Evolutionary conservation across 2,329 filamentous ascomycete species (phyloP).

Genomic region (Penicillium thymicola): DNA sequence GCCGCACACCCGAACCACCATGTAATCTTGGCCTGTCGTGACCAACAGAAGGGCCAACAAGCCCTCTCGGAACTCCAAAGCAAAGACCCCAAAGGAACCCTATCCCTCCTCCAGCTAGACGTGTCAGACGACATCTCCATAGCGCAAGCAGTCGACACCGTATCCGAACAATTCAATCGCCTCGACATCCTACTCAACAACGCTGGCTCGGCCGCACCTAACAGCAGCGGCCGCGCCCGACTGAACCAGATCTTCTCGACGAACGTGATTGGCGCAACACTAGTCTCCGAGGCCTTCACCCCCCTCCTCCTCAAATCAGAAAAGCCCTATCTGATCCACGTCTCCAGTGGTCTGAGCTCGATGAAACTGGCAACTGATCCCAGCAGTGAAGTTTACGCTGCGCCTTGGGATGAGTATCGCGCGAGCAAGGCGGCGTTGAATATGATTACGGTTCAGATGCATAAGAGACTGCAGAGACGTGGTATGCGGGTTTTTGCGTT

Average conservation of each 20-base stretch:
- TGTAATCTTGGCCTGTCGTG: constrained; percentile 16
- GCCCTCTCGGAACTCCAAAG: constrained; percentile 10
- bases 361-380: constrained; percentile 11
- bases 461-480: constrained; percentile 11
- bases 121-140: constrained; percentile 34
- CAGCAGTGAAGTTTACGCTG: background rate
- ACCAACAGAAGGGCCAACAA: constrained; percentile 7
- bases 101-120: constrained; percentile 37
- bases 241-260: constrained; percentile 27
- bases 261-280: constrained; percentile 34
- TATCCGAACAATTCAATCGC: constrained; percentile 14
- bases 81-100: constrained; percentile 23
- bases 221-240: constrained; percentile 5
- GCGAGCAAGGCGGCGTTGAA: constrained; percentile 23
- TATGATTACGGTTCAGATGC: constrained; percentile 17
- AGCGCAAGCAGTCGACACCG: constrained; percentile 4
- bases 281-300: constrained; percentile 32
- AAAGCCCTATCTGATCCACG: constrained; percentile 32
- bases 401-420: constrained; percentile 16
- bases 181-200: constrained; percentile 18
- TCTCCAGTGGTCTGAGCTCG: constrained; percentile 35
- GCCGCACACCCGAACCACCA: constrained; percentile 13
- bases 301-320: constrained; percentile 33
- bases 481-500: constrained; percentile 25
- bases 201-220: constrained; percentile 6